Conservation (phyloP, 768 basidiomycete genomes). For the Cantharellus anzutake region DNA sequence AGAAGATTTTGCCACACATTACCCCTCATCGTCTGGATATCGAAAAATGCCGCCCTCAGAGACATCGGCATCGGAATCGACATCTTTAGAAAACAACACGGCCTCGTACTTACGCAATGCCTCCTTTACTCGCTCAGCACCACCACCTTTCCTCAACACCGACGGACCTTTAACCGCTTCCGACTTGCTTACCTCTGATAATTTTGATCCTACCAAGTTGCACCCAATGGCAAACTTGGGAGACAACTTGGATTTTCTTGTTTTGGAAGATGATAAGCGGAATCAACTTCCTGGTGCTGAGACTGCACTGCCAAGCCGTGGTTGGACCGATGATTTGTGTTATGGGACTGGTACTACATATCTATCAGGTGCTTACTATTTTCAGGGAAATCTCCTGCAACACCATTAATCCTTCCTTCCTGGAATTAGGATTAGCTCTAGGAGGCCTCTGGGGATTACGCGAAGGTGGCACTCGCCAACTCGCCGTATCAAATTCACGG, state of each 20-base stretch:
- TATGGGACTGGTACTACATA: slow-evolving; percentile 99
- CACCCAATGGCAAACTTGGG: slow-evolving; percentile 88
- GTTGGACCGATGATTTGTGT: slow-evolving; percentile 98
- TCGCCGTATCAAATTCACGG: slow-evolving; percentile 69
- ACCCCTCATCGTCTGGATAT: too few relatives aligned
- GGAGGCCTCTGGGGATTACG: slow-evolving; percentile 58
- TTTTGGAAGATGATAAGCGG: slow-evolving; percentile 92
- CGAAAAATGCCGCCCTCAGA: too few relatives aligned
- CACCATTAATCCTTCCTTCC: not conserved
- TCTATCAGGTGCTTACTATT: slow-evolving; percentile 48
- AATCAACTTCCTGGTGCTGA: slow-evolving; percentile 74
- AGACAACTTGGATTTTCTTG: slow-evolving; percentile 86
- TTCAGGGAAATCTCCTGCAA: slow-evolving; percentile 20
- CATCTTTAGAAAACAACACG: not conserved
- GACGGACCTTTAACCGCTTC: slow-evolving; percentile 38
- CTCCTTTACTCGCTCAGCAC: not conserved
- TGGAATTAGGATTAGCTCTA: slow-evolving; percentile 65
- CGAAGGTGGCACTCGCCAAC: slow-evolving; percentile 76
- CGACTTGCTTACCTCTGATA: slow-evolving; percentile 59
- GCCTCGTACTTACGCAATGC: not conserved
- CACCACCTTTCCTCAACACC: not conserved
- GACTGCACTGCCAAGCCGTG: slow-evolving; percentile 84
- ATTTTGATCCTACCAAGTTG: slow-evolving; percentile 80
- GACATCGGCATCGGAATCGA: too few relatives aligned
- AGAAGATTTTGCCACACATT: too few relatives aligned